Conservation (phyloP, 1,284 basidiomycete species). For the Lentinus polychrous region DNA sequence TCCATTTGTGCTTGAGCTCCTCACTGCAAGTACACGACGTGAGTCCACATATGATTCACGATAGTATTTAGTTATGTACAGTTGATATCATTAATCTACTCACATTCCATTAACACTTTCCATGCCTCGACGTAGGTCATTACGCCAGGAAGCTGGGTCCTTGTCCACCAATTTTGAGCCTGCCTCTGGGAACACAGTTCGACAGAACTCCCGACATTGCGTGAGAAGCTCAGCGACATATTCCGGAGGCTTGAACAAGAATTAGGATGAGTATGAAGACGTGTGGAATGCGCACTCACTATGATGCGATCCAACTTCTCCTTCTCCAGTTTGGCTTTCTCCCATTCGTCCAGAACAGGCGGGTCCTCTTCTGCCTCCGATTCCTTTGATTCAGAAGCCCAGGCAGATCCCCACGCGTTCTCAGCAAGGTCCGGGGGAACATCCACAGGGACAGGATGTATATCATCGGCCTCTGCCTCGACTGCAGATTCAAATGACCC, state of each 20-base stretch:
- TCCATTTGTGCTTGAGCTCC: constrained; percentile 15
- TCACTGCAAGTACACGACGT: background rate
- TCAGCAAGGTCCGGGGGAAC: constrained; percentile 25
- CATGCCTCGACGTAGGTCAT: constrained; percentile 34
- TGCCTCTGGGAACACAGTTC: constrained; percentile 42
- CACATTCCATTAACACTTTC: constrained; percentile 49
- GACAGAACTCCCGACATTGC: constrained; percentile 42
- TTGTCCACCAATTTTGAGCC: constrained; percentile 12
- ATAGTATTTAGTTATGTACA: background rate
- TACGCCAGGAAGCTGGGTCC: constrained; percentile 21
- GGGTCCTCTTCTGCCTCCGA: background rate
- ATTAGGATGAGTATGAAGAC: constrained; percentile 6
- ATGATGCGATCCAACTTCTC: constrained; percentile 52
- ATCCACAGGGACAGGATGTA: constrained; percentile 19
- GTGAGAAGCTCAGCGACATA: constrained; percentile 48
- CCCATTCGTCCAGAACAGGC: constrained; percentile 40
- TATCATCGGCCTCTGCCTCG: constrained; percentile 20
- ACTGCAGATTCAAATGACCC: constrained; percentile 55
- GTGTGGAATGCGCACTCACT: constrained; percentile 33
- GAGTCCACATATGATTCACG: constrained; percentile 1
- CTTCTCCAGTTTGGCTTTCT: constrained; percentile 50
- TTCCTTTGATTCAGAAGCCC: constrained; percentile 21
- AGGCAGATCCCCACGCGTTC: constrained; percentile 44
- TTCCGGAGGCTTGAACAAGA: constrained; percentile 51
- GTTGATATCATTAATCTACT: constrained; percentile 26